Percentiles rank a stretch among this genome's conserved stretches.
Conservation (phyloP, 768 basidiomycete genomes). For the Mycena maculata region DNA sequence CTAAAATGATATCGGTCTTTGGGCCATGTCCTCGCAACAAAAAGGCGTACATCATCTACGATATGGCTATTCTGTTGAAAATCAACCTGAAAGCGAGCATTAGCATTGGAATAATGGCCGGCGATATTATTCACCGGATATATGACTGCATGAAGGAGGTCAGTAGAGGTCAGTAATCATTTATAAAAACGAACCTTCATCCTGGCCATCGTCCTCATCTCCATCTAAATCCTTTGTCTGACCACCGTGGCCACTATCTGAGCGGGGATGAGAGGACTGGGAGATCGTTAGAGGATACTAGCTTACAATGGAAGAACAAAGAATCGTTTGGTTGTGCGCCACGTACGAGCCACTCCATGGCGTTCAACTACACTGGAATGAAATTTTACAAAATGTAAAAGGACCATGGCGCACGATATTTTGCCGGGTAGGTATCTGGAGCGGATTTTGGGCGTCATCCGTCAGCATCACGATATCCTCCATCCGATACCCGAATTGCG, state of each 20-base stretch:
- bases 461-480: slow-evolving; percentile 90
- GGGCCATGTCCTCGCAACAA: neutral
- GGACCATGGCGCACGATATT: slow-evolving; percentile 74
- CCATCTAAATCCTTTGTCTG: slow-evolving; percentile 87
- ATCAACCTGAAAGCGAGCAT: slow-evolving; percentile 52
- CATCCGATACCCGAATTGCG: slow-evolving; percentile 70
- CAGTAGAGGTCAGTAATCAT: neutral
- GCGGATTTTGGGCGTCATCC: slow-evolving; percentile 74
- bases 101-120: slow-evolving; percentile 3
- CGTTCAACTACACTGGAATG: slow-evolving; percentile 62
- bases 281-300: neutral
- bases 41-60: slow-evolving; percentile 82
- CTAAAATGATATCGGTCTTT: slow-evolving; percentile 47
- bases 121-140: slow-evolving; percentile 72
- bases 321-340: slow-evolving; percentile 86
- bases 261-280: neutral
- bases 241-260: slow-evolving; percentile 95
- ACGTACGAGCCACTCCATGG: slow-evolving; percentile 93
- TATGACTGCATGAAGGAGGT: slow-evolving; percentile 64
- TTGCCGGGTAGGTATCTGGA: slow-evolving; percentile 75
- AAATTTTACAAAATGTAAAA: slow-evolving; percentile 10
- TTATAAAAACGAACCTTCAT: slow-evolving; percentile 67
- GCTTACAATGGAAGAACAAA: slow-evolving; percentile 89
- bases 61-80: slow-evolving; percentile 76
- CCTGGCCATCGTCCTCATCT: slow-evolving; percentile 86